Evolutionary conservation across 176 grass and related monocot genomes (phyloP), one percentile per base, ranked within the genome.

Genomic region (Hordeum marinum): DNA sequence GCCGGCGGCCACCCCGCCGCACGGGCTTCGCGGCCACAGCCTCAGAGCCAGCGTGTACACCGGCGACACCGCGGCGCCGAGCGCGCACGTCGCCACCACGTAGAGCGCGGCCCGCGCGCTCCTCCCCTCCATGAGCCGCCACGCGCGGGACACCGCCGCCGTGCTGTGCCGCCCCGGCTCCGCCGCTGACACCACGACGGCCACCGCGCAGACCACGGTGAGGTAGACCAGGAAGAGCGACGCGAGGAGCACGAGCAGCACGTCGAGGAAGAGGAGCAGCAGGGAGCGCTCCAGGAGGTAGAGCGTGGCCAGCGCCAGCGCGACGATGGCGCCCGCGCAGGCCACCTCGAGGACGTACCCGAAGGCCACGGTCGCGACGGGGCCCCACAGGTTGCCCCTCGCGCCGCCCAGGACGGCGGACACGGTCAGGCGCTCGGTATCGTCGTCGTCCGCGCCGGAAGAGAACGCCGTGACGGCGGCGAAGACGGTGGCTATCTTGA

Each of bases 171-270:
- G 11, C 12, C 76, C 81, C 1, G 74, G 80, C 81, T 90, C 89
- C 9, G 89, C 89, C 8, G 62, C 81, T 0, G 85, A 87, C 0
- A 76, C 81, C 23, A 37, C 85, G 3, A 90, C 37, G 6, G 89
- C 75, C 1, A 90, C 85, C 3, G 59, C n/a, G 89, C 85, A 84
- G 81, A 90, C 89, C 18, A 87, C 80, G 69, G 60, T 52, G 68
- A 90, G 80, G 80, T 87, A 87, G 59, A 87, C 75, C 48, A 90
- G 80, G 80, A 80, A 84, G 80, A 90, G 85, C 8, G 75, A 48
- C 4, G 89, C 85, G 7, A 90, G 84, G 59, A 90, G 67, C 7
- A 83, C 75, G 5, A 46, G 35, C 14, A 87, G 75, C 27, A 20
- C 67, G 68, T 75, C 80, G 35, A 90, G 59, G 89, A 90, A 87